Conservation (phyloP, 768 basidiomycete genomes). For the Astraeus odoratus region DNA sequence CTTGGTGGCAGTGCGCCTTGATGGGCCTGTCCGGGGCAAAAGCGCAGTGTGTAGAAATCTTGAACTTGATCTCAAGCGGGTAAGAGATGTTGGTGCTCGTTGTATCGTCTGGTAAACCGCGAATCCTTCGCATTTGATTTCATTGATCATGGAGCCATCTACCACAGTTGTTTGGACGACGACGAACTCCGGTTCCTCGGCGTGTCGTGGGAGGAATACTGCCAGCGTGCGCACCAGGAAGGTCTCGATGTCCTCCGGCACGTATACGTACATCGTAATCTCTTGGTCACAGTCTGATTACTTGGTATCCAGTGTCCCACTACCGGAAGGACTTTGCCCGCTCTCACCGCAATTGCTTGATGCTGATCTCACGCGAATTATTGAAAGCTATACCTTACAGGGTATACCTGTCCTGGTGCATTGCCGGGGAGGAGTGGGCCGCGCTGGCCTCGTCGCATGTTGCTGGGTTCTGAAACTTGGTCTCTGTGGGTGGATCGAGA, state of each 20-base stretch:
- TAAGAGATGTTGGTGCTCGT: conserved; percentile 64
- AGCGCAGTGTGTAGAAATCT: conserved; percentile 80
- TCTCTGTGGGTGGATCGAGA: conserved; percentile 64
- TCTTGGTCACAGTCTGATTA: not conserved
- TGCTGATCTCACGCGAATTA: conserved; percentile 54
- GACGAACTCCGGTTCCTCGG: conserved; percentile 80
- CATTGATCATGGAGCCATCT: conserved; percentile 2
- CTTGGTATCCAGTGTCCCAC: conserved; percentile 61
- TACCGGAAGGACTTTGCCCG: conserved; percentile 86
- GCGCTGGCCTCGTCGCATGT: conserved; percentile 87
- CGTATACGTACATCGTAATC: conserved; percentile 7
- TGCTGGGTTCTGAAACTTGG: conserved; percentile 93
- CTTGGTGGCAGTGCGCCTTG: conserved; percentile 49
- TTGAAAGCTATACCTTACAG: conserved; percentile 63
- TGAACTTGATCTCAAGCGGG: conserved; percentile 65
- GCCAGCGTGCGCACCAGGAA: conserved; percentile 46
- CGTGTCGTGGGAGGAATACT: conserved; percentile 79
- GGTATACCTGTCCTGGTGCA: conserved; percentile 76
- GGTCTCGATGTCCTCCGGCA: conserved; percentile 80
- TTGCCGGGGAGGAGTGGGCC: conserved; percentile 90
- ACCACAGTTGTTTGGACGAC: conserved; percentile 73
- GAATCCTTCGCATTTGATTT: not conserved
- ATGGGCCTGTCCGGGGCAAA: conserved; percentile 72
- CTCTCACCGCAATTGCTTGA: conserved; percentile 52
- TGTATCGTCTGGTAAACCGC: conserved; percentile 73